Evolutionary conservation across 1,284 basidiomycete species (phyloP).

Genomic region (Prillingera fragicola): DNA sequence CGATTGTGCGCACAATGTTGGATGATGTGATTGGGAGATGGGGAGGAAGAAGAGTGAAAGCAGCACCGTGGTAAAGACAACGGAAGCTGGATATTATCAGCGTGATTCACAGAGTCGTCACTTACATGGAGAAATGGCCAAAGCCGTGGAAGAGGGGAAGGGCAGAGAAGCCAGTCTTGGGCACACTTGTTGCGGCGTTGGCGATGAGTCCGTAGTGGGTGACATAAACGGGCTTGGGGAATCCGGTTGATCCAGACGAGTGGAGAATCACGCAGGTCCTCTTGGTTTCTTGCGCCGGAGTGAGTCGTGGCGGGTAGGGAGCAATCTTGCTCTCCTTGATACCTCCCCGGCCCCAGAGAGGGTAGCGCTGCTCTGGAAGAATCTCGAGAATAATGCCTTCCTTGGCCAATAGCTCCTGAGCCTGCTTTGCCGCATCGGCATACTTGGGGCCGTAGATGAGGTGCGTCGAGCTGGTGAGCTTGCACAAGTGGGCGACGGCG

Average conservation of each 20-base stretch:
- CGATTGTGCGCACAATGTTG: slow-evolving; percentile 48
- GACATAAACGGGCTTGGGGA: slow-evolving; percentile 46
- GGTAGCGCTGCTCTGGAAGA: slow-evolving; percentile 49
- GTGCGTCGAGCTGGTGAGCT: slow-evolving; percentile 51
- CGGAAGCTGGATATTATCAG: slow-evolving; percentile 31
- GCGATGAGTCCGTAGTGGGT: slow-evolving; percentile 44
- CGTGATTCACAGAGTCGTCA: slow-evolving; percentile 11
- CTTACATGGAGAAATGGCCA: slow-evolving; percentile 52
- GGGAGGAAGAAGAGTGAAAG: slow-evolving; percentile 55
- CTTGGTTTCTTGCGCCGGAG: slow-evolving; percentile 50
- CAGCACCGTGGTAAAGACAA: slow-evolving; percentile 50
- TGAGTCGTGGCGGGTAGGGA: slow-evolving; percentile 46
- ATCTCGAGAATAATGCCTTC: slow-evolving; percentile 42
- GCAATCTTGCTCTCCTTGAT: slow-evolving; percentile 43
- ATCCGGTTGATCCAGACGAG: slow-evolving; percentile 57
- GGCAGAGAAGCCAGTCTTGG: slow-evolving; percentile 52
- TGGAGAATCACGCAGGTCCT: slow-evolving; percentile 57
- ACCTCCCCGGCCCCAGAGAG: slow-evolving; percentile 51
- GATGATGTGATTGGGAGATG: slow-evolving; percentile 55
- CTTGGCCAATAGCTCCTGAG: slow-evolving; percentile 35
- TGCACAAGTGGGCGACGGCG: slow-evolving; percentile 56
- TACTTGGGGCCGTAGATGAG: slow-evolving; percentile 53
- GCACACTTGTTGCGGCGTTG: slow-evolving; percentile 35
- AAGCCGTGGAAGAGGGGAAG: slow-evolving; percentile 53
- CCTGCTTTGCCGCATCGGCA: slow-evolving; percentile 43